These are phyloP conservation scores for Grosmannia huntii DNA, from an alignment of 2,329 filamentous ascomycete species.

Conservation along the genomic window DNA sequence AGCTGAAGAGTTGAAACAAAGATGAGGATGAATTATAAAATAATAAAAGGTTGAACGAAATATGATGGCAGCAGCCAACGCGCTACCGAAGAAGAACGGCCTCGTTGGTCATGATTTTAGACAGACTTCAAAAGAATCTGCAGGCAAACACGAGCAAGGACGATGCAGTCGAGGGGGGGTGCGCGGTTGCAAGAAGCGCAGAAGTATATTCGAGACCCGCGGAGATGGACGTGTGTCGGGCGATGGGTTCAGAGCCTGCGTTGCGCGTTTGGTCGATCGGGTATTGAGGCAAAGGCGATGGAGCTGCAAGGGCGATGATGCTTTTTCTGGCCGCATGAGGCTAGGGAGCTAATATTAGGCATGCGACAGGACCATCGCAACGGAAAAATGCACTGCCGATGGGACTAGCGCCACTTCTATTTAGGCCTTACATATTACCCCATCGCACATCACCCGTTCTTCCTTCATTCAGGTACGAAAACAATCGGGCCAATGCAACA, in stretches of 20 bases:
- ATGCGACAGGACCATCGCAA: neutral
- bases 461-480: too few relatives aligned
- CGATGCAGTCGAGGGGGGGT: neutral
- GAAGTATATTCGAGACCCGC: neutral
- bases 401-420: neutral
- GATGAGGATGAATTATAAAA: neutral
- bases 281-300: neutral
- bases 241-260: neutral
- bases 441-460: neutral
- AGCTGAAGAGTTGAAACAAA: neutral
- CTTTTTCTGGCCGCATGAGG: constrained; percentile 1
- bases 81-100: constrained; percentile 7
- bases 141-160: neutral
- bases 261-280: neutral
- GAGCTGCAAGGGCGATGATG: neutral
- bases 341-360: neutral
- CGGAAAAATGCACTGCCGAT: neutral
- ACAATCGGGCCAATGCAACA: too few relatives aligned
- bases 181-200: neutral
- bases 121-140: neutral
- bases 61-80: constrained; percentile 5
- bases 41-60: neutral
- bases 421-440: neutral
- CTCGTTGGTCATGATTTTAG: constrained; percentile 8
- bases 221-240: neutral